phyloP scores from a whole-genome alignment of 345 rosid species.

The Aethionema arabicum region DNA sequence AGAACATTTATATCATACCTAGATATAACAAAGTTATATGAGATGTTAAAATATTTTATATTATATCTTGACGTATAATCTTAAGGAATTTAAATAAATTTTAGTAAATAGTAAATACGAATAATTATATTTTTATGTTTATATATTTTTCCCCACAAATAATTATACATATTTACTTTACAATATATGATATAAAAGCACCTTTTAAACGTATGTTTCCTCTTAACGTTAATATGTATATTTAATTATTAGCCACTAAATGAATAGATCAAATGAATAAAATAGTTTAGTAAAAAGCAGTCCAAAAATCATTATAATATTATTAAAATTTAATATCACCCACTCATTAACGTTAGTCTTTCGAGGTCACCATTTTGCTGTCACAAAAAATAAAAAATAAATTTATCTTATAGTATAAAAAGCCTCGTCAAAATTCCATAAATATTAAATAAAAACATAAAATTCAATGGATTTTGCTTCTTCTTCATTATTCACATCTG shows the following conservation, averaged over 20 bases:
- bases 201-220: conserved; percentile 22
- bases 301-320: neutral
- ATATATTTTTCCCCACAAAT: too few relatives aligned
- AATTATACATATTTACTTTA: too few relatives aligned
- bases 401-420: neutral
- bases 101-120: too few relatives aligned
- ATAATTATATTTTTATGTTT: too few relatives aligned
- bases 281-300: neutral
- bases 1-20: too few relatives aligned
- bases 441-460: conserved; percentile 2
- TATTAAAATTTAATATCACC: neutral
- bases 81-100: too few relatives aligned
- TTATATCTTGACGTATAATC: too few relatives aligned
- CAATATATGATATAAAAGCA: neutral
- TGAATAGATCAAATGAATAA: conserved; percentile 16
- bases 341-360: conserved; percentile 19
- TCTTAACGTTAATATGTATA: neutral
- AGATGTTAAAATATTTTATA: too few relatives aligned
- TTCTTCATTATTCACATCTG: conserved; percentile 15
- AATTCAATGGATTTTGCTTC: conserved; percentile 21
- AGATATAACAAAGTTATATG: too few relatives aligned
- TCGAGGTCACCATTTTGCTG: conserved; percentile 14
- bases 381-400: conserved; percentile 2
- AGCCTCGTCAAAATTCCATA: too few relatives aligned
- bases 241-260: conserved; percentile 21